Percentiles rank a stretch among this genome's conserved stretches.
Evolutionary conservation across 1,139 yeast genomes (phyloP).

Genomic region (Chernovozyma aurita): DNA sequence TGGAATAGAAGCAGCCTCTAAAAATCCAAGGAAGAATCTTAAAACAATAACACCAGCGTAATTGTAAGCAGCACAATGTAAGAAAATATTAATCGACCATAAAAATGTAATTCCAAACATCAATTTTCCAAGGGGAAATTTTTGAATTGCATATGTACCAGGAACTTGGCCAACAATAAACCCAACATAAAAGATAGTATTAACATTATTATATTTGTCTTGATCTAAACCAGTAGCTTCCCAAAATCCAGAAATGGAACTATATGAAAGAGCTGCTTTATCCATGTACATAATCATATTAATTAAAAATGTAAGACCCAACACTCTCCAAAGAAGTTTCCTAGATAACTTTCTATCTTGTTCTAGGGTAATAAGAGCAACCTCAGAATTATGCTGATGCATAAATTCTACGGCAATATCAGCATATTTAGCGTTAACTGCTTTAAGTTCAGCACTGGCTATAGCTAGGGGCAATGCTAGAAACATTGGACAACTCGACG

Average conservation of each 20-base stretch:
- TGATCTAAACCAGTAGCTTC: slow-evolving; percentile 32
- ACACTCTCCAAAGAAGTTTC: slow-evolving; percentile 28
- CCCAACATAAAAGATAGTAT: slow-evolving; percentile 37
- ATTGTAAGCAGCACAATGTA: slow-evolving; percentile 34
- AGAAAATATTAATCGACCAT: slow-evolving; percentile 37
- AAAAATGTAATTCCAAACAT: slow-evolving; percentile 23
- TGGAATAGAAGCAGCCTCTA: slow-evolving; percentile 41
- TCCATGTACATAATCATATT: slow-evolving; percentile 39
- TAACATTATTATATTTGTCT: slow-evolving; percentile 30
- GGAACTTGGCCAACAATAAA: slow-evolving; percentile 32
- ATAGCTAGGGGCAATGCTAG: too few species aligned
- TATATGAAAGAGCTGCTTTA: slow-evolving; percentile 41
- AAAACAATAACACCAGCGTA: slow-evolving; percentile 37
- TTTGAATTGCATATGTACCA: slow-evolving; percentile 26
- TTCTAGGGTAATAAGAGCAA: slow-evolving; percentile 29
- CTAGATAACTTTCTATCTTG: slow-evolving; percentile 27
- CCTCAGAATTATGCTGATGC: slow-evolving; percentile 22
- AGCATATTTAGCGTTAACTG: slow-evolving; percentile 22
- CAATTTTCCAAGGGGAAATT: slow-evolving; percentile 26
- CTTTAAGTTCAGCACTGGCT: too few species aligned
- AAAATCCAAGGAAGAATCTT: slow-evolving; percentile 42
- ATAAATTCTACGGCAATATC: slow-evolving; percentile 36
- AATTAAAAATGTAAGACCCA: slow-evolving; percentile 29
- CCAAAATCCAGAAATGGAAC: slow-evolving; percentile 37
- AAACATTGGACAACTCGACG: too few species aligned